A percentile compares a stretch with the other conserved stretches of the same genome.
phyloP scores from a whole-genome alignment of 2,329 filamentous ascomycete species.

The Clarireedia monteithiana region DNA sequence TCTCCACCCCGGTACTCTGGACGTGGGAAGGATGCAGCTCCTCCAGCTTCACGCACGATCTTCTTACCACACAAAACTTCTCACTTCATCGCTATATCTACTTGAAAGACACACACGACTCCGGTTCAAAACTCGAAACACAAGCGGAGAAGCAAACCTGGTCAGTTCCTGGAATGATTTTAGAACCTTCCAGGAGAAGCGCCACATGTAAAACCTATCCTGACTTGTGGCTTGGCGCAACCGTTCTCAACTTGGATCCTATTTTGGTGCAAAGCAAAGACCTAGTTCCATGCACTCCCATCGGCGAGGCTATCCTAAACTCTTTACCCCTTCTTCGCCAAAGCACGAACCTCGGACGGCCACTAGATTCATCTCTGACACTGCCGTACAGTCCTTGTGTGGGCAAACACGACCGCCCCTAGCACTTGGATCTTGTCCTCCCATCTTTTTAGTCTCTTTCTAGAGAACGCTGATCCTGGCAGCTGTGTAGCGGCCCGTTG shows the following conservation, averaged over 20 bases:
- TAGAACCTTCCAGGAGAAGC: background rate
- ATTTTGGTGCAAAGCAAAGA: background rate
- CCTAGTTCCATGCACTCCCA: slow-evolving; percentile 4
- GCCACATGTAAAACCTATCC: background rate
- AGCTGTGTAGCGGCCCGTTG: slow-evolving; percentile 10
- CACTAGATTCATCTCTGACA: slow-evolving; percentile 6
- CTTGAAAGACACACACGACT: background rate
- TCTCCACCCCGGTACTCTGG: background rate
- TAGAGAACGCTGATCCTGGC: background rate
- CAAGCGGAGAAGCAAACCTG: background rate
- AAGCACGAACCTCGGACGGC: slow-evolving; percentile 8
- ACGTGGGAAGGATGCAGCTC: slow-evolving; percentile 5
- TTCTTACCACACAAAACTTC: background rate
- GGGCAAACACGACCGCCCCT: background rate
- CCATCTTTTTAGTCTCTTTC: slow-evolving; percentile 5
- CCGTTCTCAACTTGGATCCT: background rate
- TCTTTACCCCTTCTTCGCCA: slow-evolving; percentile 3
- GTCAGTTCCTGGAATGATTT: background rate
- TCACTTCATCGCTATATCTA: background rate
- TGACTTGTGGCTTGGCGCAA: background rate
- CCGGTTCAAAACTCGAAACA: background rate
- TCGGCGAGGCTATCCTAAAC: slow-evolving; percentile 6
- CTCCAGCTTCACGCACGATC: background rate
- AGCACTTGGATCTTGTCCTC: slow-evolving; percentile 7
- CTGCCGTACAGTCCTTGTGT: slow-evolving; percentile 1